These are phyloP conservation scores for Fusarium floridanum DNA, from an alignment of 2,329 filamentous ascomycete species.

Conservation along the genomic window DNA sequence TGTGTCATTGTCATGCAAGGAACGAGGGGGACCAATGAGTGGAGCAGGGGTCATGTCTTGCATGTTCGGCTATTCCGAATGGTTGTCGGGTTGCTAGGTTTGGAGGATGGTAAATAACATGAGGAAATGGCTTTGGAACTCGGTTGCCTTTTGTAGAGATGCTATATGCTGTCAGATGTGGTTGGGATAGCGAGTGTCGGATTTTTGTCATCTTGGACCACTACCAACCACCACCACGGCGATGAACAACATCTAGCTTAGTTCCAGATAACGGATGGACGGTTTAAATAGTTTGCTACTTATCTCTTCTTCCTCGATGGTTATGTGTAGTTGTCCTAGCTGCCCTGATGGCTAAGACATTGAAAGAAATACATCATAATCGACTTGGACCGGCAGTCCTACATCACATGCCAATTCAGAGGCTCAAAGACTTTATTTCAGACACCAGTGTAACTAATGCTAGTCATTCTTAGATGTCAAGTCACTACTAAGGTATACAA, in stretches of 20 bases:
- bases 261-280: no score
- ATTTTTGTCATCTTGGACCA: not conserved
- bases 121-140: not conserved
- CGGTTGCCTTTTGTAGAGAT: not conserved
- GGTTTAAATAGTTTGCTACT: not conserved
- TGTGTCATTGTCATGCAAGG: not conserved
- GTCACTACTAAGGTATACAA: not conserved
- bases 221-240: not conserved
- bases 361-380: not conserved
- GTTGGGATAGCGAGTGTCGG: not conserved
- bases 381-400: not conserved
- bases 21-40: not conserved
- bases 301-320: not conserved
- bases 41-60: not conserved
- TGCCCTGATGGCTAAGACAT: not conserved
- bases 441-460: not conserved
- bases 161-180: not conserved
- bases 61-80: not conserved
- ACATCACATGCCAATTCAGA: not conserved
- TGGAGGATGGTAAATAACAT: not conserved
- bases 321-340: not conserved
- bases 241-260: not conserved
- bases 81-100: no score
- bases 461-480: not conserved
- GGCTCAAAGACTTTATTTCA: not conserved